phyloP scores from a whole-genome alignment of 495 filamentous ascomycete genomes.

The Annulohypoxylon moriforme region DNA sequence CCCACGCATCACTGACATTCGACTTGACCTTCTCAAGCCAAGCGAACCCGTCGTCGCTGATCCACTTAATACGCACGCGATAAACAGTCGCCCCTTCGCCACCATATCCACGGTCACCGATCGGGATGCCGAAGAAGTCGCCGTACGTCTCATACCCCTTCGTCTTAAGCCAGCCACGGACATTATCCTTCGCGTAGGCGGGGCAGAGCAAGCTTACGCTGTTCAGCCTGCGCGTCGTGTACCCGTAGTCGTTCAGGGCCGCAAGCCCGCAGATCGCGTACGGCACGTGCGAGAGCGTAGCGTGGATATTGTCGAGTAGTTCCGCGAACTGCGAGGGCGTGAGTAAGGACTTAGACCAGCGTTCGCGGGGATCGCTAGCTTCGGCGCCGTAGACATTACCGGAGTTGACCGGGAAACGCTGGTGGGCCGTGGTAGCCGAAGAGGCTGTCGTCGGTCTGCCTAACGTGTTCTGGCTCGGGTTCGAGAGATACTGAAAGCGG shows the following conservation, averaged over 20 bases:
- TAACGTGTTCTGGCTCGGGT: not conserved
- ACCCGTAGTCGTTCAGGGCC: conserved; percentile 53
- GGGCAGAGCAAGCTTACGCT: conserved; percentile 51
- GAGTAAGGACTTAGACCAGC: conserved; percentile 29
- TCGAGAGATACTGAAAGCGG: not conserved
- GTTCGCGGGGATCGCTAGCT: not conserved
- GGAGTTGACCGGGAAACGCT: not conserved
- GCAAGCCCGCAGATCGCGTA: conserved; percentile 56
- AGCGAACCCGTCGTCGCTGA: conserved; percentile 42
- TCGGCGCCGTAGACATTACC: not conserved
- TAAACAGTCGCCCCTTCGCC: conserved; percentile 1
- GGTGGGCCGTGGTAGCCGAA: not conserved
- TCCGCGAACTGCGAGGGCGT: conserved; percentile 28
- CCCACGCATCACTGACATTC: conserved; percentile 20
- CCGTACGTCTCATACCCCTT: conserved; percentile 22
- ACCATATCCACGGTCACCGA: not conserved
- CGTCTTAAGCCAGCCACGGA: conserved; percentile 49
- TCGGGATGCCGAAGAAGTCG: conserved; percentile 42
- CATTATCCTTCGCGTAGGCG: conserved; percentile 35
- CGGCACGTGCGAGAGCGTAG: conserved; percentile 47
- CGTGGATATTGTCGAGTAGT: conserved; percentile 50
- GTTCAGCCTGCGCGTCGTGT: conserved; percentile 22
- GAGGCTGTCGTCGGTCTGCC: not conserved
- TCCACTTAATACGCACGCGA: conserved; percentile 46
- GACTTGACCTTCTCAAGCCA: conserved; percentile 28